Evolutionary conservation across 1,284 basidiomycete species (phyloP).

Genomic region (Sporisorium graminicola): DNA sequence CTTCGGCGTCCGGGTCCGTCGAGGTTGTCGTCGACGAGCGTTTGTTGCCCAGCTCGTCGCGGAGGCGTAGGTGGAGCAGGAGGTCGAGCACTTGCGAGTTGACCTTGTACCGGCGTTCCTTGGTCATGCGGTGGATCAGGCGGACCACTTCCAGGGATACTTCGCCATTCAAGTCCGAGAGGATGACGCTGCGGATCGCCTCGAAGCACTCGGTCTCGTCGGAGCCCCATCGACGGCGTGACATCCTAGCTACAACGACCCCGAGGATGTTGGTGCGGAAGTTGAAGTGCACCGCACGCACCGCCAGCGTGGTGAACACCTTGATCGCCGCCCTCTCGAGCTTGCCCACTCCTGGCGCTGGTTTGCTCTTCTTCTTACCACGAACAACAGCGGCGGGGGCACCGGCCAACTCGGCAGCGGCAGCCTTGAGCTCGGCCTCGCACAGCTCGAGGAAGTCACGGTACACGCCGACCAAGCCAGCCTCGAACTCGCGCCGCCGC

Average conservation of each 20-base stretch:
- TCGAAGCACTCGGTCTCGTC: conserved; percentile 84
- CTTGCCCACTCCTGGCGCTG: neutral
- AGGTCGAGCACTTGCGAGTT: conserved; percentile 89
- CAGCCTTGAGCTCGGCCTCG: conserved; percentile 82
- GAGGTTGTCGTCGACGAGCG: conserved; percentile 76
- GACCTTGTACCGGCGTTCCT: conserved; percentile 89
- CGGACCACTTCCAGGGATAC: conserved; percentile 90
- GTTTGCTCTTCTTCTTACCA: too few species aligned
- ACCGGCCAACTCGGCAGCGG: conserved; percentile 44
- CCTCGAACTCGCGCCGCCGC: conserved; percentile 92
- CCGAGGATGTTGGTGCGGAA: conserved; percentile 93
- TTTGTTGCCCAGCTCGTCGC: conserved; percentile 82
- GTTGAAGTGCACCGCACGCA: conserved; percentile 94
- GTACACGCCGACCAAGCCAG: conserved; percentile 90
- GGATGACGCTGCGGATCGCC: conserved; percentile 84
- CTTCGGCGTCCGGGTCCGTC: conserved; percentile 73
- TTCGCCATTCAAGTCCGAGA: conserved; percentile 81
- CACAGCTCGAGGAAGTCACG: conserved; percentile 87
- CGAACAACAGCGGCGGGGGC: neutral
- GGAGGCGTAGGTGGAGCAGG: conserved; percentile 86
- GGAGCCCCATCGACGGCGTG: conserved; percentile 74
- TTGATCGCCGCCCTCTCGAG: conserved; percentile 74
- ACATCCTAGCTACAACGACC: conserved; percentile 84
- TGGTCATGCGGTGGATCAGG: conserved; percentile 93
- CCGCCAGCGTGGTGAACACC: conserved; percentile 87